Percentiles rank a stretch among this genome's conserved stretches.
Conservation (phyloP, 2,329 filamentous ascomycete genomes). For the Claviceps humidiphila region DNA sequence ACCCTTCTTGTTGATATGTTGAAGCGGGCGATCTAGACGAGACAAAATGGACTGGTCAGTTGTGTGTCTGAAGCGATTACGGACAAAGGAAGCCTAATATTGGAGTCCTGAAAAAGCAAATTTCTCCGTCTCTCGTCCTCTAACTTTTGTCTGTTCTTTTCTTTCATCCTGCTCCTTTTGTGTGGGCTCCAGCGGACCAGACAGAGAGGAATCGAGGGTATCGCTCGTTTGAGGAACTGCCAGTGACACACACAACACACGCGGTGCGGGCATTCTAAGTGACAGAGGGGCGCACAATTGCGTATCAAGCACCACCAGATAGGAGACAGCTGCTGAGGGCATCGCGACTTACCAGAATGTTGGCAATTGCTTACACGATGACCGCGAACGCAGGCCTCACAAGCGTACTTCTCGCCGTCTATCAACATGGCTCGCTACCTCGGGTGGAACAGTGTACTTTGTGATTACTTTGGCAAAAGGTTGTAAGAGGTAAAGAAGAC, state of each 20-base stretch:
- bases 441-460: background rate
- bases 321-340: background rate
- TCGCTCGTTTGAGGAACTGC: background rate
- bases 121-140: background rate
- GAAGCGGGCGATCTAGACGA: slow-evolving; percentile 66
- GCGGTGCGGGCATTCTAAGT: background rate
- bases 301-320: background rate
- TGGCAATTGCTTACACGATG: slow-evolving; percentile 98
- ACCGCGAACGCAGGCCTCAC: slow-evolving; percentile 93
- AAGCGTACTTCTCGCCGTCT: slow-evolving; percentile 95
- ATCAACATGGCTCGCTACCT: slow-evolving; percentile 49
- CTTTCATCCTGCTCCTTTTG: background rate
- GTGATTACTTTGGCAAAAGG: background rate
- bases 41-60: background rate
- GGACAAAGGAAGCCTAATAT: background rate
- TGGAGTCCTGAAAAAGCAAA: background rate
- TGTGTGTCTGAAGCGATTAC: background rate
- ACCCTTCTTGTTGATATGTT: slow-evolving; percentile 95
- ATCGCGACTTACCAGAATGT: slow-evolving; percentile 63
- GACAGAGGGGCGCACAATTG: background rate
- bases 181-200: background rate
- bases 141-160: background rate
- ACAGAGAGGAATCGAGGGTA: background rate
- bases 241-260: background rate
- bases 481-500: slow-evolving; percentile 1